A percentile compares a stretch with the other conserved stretches of the same genome.
Evolutionary conservation across 306 rosid species (phyloP).

Genomic region (Inga laurina): DNA sequence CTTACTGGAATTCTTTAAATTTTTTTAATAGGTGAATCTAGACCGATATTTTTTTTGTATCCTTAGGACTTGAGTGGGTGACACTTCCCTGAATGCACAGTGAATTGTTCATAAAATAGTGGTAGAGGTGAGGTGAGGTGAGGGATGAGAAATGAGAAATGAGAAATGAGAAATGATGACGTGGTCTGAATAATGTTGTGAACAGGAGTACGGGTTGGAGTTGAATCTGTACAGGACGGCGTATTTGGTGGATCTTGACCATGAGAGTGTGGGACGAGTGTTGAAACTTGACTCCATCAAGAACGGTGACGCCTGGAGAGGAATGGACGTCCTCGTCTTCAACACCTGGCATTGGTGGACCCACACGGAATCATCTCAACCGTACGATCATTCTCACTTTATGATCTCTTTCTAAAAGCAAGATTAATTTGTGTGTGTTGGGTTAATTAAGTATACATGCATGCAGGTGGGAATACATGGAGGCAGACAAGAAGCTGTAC

Average conservation of each 20-base stretch:
- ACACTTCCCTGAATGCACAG: too few relatives aligned
- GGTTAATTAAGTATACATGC: too few relatives aligned
- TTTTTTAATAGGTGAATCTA: too few relatives aligned
- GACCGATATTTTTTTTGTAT: too few relatives aligned
- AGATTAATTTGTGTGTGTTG: too few relatives aligned
- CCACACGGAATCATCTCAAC: conserved; percentile 78
- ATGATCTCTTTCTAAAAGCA: neutral
- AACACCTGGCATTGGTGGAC: conserved; percentile 99
- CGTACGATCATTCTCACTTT: conserved; percentile 40
- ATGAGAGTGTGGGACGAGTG: conserved; percentile 65
- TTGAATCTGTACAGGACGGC: conserved; percentile 66
- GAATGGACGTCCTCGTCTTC: conserved; percentile 77
- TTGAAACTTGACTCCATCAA: conserved; percentile 79
- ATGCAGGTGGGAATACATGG: conserved; percentile 76
- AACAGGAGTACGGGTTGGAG: conserved; percentile 65
- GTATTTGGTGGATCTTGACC: conserved; percentile 74
- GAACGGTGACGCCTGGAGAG: conserved; percentile 75
- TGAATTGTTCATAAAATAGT: too few relatives aligned
- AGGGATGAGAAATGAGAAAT: too few relatives aligned
- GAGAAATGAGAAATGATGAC: too few relatives aligned
- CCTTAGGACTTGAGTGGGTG: too few relatives aligned
- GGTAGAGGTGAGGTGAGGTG: too few relatives aligned
- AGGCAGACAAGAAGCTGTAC: conserved; percentile 52
- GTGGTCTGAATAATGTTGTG: neutral
- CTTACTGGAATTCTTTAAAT: too few relatives aligned